Evolutionary conservation across 371 early-diverging fungal species (phyloP), one percentile per base, ranked within the genome.

Genomic region (Mortierella sp.): DNA sequence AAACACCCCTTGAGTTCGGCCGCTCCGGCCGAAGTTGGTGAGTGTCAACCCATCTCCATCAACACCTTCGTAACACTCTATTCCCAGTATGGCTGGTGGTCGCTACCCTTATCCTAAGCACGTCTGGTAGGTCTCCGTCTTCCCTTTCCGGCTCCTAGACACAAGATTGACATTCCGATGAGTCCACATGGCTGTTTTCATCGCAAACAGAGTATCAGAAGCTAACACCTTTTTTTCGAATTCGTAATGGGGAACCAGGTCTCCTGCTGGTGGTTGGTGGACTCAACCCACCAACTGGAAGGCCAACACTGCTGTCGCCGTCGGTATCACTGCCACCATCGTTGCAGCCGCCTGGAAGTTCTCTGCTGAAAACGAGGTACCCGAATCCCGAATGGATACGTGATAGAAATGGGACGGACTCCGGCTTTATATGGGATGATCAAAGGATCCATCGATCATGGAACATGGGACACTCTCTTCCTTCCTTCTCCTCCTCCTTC

Each of bases 251-350:
- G 4, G 24, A 14, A 40, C 19, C 72, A 88, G 85, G 85, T 86
- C 92, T 43, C 92, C 91, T 67, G 67, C 91, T 46, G 95, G 96
- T 76, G 96, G 95, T 52, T 96, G 95, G 95, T 94, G 94, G 93
- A 83, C 92, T 8, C 86, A 88, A 76, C 95, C 96, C 46, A 90
- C 90, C 73, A 82, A 85, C 77, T 90, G 89, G 88, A 90, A 90
- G 78, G 71, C 90, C 60, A 96, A 96, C 88, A 89, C 93, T 5
- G 73, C 85, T 45, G 83, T 95, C 57, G 89, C 86, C 13, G 63
- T 85, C 17, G 93, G 90, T 40, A 84, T 92, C 63, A 63, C 86
- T 12, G 86, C 85, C 13, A 78, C 90, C 22, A 80, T 90, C 44
- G 69, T 68, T 13, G 90, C 83, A 39, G 83, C 85, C 69, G 82